Base-by-base conservation (phyloP, 371 early-diverging fungal genomes). In the Gilbertella persicaria region DNA sequence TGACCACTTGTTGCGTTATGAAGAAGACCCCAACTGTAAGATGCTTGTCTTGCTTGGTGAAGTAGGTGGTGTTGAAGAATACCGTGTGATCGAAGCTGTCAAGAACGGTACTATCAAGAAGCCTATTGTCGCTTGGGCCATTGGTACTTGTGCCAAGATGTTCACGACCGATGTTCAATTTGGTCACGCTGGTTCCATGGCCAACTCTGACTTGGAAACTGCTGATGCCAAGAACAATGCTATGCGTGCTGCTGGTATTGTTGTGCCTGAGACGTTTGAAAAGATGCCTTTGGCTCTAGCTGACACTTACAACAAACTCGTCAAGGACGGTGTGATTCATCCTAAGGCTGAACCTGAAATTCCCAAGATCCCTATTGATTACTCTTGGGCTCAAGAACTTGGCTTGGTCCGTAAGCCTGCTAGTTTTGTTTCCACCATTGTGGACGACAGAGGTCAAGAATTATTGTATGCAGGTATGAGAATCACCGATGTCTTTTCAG, bases 351-450 rank as follows among this genome's bases (percentile, higher is more conserved):
- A 98, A 67, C 95, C 96, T 19, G 94, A 93, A 64, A 77, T 89
- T n/a, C 98, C 98, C 67, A 97, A 97, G 88, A 94, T 98, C 58
- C 98, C 98, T 23, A 95, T 98, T 60, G 98, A 98, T 77, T 98
- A 98, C 75, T 86, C 95, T 8, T 98, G 98, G 98, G 98, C 98
- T 38, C 94, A 94, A 69, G 97, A 97, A 79, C 83, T 98, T 42
- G 98, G 98, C n/a, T 80, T 98, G 55, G 92, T 98, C 49, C 94
- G 98, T 69, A 98, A 98, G 81, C 98, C 98, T 24, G 97, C 98
- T 13, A 90, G 90, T 62, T 98, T 98, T 63, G 96, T 97, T 45
- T 95, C 96, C 50, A 98, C 98, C 47, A 98, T 98, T 69, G 93
- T 91, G 58, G 98, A 98, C 79, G 98, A 98, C 75, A 93, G 98